A percentile compares a stretch with the other conserved stretches of the same genome.
Conservation (phyloP, 2,329 filamentous ascomycete genomes). For the Biscogniauxia sp. region DNA sequence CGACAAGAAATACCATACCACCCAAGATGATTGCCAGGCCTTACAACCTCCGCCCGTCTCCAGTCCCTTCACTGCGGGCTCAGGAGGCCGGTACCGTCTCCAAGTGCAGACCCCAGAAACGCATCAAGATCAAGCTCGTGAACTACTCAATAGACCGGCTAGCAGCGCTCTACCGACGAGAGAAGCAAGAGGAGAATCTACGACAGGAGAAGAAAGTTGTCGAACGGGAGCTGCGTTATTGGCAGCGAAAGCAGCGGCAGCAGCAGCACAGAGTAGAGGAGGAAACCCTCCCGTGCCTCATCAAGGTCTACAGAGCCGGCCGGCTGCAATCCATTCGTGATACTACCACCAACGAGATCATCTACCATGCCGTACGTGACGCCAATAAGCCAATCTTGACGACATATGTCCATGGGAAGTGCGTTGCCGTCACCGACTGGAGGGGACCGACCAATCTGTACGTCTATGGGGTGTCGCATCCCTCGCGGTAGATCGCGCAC, state of each 20-base stretch:
- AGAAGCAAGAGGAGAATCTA: neutral
- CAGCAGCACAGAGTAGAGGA: neutral
- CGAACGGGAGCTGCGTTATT: neutral
- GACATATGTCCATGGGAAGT: neutral
- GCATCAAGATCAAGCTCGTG: neutral
- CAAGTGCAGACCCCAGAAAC: neutral
- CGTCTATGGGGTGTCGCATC: neutral
- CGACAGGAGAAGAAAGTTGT: neutral
- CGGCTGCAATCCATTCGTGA: conserved; percentile 9
- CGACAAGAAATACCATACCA: neutral
- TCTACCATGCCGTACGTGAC: conserved; percentile 8
- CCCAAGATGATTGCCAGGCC: neutral
- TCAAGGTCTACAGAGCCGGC: neutral
- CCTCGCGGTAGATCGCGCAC: neutral
- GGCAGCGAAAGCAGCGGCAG: neutral
- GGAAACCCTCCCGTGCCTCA: neutral
- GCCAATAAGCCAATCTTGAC: conserved; percentile 3
- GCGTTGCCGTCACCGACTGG: neutral
- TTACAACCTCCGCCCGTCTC: neutral
- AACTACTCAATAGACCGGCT: neutral
- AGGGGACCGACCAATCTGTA: neutral
- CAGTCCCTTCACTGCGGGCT: neutral
- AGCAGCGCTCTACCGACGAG: neutral
- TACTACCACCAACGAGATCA: neutral
- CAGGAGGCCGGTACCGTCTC: neutral